Percentiles rank a stretch among this genome's conserved stretches.
These are phyloP conservation scores for Drechslera avenae DNA, from an alignment of 2,329 filamentous ascomycete species.

Conservation along the genomic window DNA sequence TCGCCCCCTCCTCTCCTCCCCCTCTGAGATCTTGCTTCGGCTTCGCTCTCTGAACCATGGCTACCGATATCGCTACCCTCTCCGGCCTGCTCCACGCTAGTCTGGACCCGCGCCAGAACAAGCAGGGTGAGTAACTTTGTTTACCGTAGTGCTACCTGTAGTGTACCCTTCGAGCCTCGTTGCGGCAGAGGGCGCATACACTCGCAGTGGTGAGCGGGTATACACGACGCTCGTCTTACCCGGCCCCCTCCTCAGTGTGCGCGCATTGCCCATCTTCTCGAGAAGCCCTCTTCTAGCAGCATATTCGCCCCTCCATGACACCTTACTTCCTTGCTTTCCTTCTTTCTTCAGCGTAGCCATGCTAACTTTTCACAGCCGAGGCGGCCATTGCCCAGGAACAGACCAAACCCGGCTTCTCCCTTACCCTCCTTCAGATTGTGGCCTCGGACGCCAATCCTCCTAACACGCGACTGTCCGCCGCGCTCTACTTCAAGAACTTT, in stretches of 20 bases:
- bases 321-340: not conserved
- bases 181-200: not conserved
- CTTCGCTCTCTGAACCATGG: slow-evolving; percentile 54
- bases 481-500: slow-evolving; percentile 98
- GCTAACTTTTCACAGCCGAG: slow-evolving; percentile 68
- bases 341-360: not conserved
- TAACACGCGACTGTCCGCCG: slow-evolving; percentile 83
- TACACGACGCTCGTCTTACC: not conserved
- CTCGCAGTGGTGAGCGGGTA: not conserved
- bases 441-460: slow-evolving; percentile 72
- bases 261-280: too few species aligned
- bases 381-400: slow-evolving; percentile 77
- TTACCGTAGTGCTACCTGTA: slow-evolving; percentile 15
- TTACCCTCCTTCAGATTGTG: slow-evolving; percentile 86
- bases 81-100: slow-evolving; percentile 89
- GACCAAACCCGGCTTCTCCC: slow-evolving; percentile 82
- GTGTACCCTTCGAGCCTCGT: not conserved
- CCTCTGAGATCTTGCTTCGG: not conserved
- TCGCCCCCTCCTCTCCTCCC: slow-evolving; percentile 2
- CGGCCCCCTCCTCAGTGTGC: not conserved
- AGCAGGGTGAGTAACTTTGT: slow-evolving; percentile 70
- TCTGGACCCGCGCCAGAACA: slow-evolving; percentile 83
- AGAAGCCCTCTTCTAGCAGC: too few species aligned
- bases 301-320: slow-evolving; percentile 3
- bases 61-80: slow-evolving; percentile 65